Base-by-base conservation (phyloP, 1,139 yeast species). In the Yamadazyma mexicana region DNA sequence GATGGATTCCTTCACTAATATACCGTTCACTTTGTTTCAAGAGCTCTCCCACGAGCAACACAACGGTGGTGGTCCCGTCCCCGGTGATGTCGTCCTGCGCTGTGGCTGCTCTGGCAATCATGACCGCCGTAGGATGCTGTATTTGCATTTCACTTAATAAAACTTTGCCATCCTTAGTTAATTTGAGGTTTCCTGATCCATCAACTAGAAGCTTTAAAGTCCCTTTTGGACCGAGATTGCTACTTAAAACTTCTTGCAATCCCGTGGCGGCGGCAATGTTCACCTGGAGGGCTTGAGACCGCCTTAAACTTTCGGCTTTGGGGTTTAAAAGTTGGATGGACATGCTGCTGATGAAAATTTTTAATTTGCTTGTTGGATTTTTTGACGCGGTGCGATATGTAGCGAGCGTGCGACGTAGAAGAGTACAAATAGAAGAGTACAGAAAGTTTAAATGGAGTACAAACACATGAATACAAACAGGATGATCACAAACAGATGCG, bases 31-130 rank as follows among this genome's bases (percentile, higher is more conserved):
- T 97, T 66, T 92, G 98, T 62, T 87, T 87, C 59, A 92, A 75
- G 44, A 92, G 72, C 61, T 94, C 98, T 39, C 99, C 99, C 32
- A 92, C 98, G 42, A 91, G 76, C 49, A 95, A 74, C 39, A 92
- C 92, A 42, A 92, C 98, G 1, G 96, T 86, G n/a, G 98, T 92
- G 42, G 99, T 94, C 49, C 99, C 99, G 62, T 92, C 99, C 38
- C 99, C 99, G 11, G 98, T 87, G 59, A 94, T 89, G 62, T 92
- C 98, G 63, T 92, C 99, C 66, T 92, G 99, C 0, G 98, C 97
- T 35, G 96, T 83, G 39, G 99, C 99, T 9, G 98, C 98, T 49
- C 98, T 77, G 3, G 98, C 95, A 70, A 92, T 92, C 95, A 94
- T 87, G 27, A 92, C 95, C 0, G 99, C 99, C 2, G 99, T 94